Evolutionary conservation across 495 filamentous ascomycete genomes (phyloP).

Genomic region (Mytilinidion resinicola): DNA sequence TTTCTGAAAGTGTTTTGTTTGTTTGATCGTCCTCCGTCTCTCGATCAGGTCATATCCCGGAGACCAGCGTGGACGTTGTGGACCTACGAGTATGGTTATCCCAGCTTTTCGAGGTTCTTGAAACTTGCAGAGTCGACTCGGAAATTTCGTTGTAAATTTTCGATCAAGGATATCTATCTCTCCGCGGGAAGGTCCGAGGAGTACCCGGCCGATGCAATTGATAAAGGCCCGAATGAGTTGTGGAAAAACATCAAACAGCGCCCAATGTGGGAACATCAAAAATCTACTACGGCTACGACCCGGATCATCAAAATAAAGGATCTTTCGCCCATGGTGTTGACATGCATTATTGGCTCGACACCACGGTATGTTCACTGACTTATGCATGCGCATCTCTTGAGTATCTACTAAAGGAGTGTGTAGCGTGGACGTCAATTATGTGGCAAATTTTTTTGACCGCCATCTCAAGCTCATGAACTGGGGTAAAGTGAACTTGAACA

Average conservation of each 20-base stretch:
- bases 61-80: neutral
- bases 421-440: slow-evolving; percentile 2
- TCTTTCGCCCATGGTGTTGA: neutral
- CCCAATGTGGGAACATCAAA: neutral
- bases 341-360: neutral
- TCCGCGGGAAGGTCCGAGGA: neutral
- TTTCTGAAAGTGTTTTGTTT: neutral
- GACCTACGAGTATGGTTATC: neutral
- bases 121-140: neutral
- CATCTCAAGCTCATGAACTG: slow-evolving; percentile 4
- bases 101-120: neutral
- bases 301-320: neutral
- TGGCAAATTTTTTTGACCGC: slow-evolving; percentile 4
- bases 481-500: neutral
- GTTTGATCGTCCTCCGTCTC: neutral
- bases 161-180: neutral
- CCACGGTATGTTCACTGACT: neutral
- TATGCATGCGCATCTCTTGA: neutral
- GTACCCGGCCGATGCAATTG: neutral
- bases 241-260: neutral
- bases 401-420: neutral
- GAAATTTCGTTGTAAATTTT: neutral
- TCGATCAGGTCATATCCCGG: neutral
- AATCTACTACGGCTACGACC: neutral
- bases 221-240: neutral